Evolutionary conservation across 306 rosid species (phyloP).

Genomic region (Cicer chorassanicum): DNA sequence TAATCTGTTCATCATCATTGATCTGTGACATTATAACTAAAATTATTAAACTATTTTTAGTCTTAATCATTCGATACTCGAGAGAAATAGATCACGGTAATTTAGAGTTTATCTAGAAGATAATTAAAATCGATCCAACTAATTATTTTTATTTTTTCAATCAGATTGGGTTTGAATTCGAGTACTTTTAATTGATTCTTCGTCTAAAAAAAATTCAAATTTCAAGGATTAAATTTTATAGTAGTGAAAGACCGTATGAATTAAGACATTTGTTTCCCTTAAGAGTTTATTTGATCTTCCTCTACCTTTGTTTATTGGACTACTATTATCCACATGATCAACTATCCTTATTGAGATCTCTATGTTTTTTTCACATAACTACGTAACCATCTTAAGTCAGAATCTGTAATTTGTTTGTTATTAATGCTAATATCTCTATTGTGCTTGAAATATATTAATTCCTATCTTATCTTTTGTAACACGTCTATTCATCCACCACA

Average conservation of each 20-base stretch:
- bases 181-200: not conserved
- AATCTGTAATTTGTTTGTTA: not conserved
- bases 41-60: too few species aligned
- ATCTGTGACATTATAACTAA: too few species aligned
- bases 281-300: not conserved
- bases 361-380: not conserved
- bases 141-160: too few species aligned
- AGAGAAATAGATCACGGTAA: too few species aligned
- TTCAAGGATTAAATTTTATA: not conserved
- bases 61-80: too few species aligned
- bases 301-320: not conserved
- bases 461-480: not conserved
- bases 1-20: too few species aligned
- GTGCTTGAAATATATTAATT: not conserved
- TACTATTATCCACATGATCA: not conserved
- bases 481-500: not conserved
- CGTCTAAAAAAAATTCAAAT: slow-evolving; percentile 14
- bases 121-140: too few species aligned
- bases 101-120: too few species aligned
- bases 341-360: not conserved
- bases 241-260: not conserved
- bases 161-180: too few species aligned
- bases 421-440: not conserved
- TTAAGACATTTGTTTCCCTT: not conserved
- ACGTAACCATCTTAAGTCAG: not conserved